A percentile compares a stretch with the other conserved stretches of the same genome.
These are phyloP conservation scores for Beauveria asiatica DNA, from an alignment of 2,329 filamentous ascomycete species.

Conservation along the genomic window DNA sequence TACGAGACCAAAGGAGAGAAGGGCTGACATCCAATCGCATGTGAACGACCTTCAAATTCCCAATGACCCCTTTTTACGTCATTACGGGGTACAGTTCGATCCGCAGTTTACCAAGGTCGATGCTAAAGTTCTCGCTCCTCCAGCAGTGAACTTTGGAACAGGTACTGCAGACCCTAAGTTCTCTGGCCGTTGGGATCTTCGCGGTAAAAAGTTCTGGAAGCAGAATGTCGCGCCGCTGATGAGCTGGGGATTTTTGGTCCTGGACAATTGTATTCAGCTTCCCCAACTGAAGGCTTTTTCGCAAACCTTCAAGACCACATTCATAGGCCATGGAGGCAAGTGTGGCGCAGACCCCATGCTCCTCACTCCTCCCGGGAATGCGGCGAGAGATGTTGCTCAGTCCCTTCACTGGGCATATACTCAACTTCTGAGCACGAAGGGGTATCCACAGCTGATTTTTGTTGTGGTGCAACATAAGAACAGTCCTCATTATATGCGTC, in stretches of 20 bases:
- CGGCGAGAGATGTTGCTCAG: conserved; percentile 36
- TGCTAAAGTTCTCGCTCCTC: conserved; percentile 62
- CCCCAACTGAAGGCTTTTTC: conserved; percentile 24
- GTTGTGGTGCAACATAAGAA: conserved; percentile 69
- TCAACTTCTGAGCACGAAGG: conserved; percentile 44
- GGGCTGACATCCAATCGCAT: conserved; percentile 47
- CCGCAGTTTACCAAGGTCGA: conserved; percentile 55
- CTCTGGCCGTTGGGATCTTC: conserved; percentile 77
- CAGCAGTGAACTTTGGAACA: conserved; percentile 60
- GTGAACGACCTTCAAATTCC: conserved; percentile 57
- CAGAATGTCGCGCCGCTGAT: conserved; percentile 54
- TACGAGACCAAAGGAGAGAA: conserved; percentile 62
- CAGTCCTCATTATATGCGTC: conserved; percentile 63
- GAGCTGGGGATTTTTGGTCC: conserved; percentile 67
- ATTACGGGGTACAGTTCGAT: conserved; percentile 68
- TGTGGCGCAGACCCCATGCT: conserved; percentile 28
- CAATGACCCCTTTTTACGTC: conserved; percentile 59
- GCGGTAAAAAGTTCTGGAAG: conserved; percentile 64
- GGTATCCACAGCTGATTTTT: conserved; percentile 66
- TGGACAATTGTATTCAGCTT: conserved; percentile 46
- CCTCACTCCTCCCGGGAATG: conserved; percentile 22
- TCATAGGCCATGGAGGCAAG: conserved; percentile 41
- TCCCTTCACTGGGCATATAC: conserved; percentile 37
- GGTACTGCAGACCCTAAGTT: conserved; percentile 52
- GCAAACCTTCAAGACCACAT: conserved; percentile 35